Conservation (phyloP, 2,329 filamentous ascomycete genomes). For the Penicillium sp. region DNA sequence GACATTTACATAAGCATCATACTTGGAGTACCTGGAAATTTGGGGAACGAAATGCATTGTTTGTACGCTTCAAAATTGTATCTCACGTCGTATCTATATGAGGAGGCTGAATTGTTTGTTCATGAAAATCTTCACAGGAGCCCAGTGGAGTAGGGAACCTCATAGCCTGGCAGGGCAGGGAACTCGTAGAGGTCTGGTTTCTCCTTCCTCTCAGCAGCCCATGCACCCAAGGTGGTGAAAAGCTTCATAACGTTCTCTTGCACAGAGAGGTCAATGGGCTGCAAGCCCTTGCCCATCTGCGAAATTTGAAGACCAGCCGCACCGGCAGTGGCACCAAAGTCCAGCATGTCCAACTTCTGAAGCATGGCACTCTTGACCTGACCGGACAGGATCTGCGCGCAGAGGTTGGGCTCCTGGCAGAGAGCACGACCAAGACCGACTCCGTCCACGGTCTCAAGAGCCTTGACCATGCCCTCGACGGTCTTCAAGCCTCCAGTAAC, state of each 20-base stretch:
- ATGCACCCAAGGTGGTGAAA: background rate
- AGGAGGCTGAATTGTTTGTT: background rate
- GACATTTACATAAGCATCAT: conserved; percentile 11
- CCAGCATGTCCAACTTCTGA: background rate
- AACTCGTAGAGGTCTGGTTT: background rate
- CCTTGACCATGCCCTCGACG: conserved; percentile 8
- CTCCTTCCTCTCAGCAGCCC: background rate
- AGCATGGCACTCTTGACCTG: background rate
- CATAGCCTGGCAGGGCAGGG: background rate
- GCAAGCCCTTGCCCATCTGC: background rate
- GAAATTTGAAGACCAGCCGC: background rate
- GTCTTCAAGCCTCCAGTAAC: conserved; percentile 9
- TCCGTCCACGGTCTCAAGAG: conserved; percentile 6
- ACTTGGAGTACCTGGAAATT: no score
- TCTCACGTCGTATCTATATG: background rate
- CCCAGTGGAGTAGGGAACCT: background rate
- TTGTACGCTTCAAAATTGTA: background rate
- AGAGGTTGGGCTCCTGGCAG: background rate
- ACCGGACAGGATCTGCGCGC: background rate
- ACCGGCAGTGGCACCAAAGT: background rate
- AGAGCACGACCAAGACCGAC: background rate
- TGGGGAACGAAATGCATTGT: background rate
- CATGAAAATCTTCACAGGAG: background rate
- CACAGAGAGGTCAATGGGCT: background rate
- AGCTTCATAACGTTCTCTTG: background rate